Percentiles rank a stretch among this genome's conserved stretches.
Evolutionary conservation across 192 early-diverging fungal genomes (phyloP).

Genomic region (Entomortierella chlamydospora): DNA sequence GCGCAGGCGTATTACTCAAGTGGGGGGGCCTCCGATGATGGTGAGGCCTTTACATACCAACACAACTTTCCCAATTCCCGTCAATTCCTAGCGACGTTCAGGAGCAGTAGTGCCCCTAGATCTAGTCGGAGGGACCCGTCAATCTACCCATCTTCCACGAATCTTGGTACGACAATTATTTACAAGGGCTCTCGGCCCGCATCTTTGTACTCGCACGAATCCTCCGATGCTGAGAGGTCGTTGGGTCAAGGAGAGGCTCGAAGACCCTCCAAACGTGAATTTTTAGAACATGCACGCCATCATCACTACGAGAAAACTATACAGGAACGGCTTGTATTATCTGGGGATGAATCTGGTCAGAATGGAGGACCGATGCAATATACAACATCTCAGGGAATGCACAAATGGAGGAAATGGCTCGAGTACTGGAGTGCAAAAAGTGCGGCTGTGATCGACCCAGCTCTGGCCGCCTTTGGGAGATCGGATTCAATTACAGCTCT

Average conservation of each 20-base stretch:
- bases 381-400: constrained; percentile 51
- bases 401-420: constrained; percentile 53
- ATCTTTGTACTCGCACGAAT: constrained; percentile 33
- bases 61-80: constrained; percentile 37
- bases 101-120: constrained; percentile 5
- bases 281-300: not conserved
- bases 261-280: not conserved
- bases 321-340: constrained; percentile 7
- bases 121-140: constrained; percentile 10
- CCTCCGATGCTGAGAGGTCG: constrained; percentile 34
- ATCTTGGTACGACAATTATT: constrained; percentile 7
- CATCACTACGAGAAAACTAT: not conserved
- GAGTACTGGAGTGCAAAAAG: constrained; percentile 50
- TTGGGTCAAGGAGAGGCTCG: not conserved
- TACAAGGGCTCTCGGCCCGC: constrained; percentile 1
- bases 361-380: constrained; percentile 38
- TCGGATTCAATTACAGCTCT: constrained; percentile 13
- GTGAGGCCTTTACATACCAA: constrained; percentile 46
- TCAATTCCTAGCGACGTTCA: constrained; percentile 11
- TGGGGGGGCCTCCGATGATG: constrained; percentile 45
- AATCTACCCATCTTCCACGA: constrained; percentile 10
- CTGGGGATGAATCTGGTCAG: constrained; percentile 42
- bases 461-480: constrained; percentile 43
- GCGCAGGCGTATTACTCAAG: constrained; percentile 39
- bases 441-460: constrained; percentile 46